A percentile compares a stretch with the other conserved stretches of the same genome.
These are phyloP conservation scores for Leucosporidium scottii DNA, from an alignment of 768 basidiomycete species.

Conservation along the genomic window DNA sequence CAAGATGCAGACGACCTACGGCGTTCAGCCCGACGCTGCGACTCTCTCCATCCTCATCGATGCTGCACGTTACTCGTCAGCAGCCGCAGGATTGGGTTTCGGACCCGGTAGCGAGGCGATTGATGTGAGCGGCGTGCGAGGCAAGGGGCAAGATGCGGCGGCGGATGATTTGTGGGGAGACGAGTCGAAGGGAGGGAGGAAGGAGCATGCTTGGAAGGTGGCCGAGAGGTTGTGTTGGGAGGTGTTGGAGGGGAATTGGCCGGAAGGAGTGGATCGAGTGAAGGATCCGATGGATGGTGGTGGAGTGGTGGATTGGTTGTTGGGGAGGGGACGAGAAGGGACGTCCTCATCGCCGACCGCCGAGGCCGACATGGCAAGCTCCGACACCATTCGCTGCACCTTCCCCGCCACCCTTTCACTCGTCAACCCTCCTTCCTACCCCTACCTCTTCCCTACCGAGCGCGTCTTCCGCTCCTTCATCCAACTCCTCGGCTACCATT, in stretches of 20 bases:
- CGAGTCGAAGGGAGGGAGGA: slow-evolving; percentile 8
- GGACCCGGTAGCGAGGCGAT: slow-evolving; percentile 10
- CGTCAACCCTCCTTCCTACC: background rate
- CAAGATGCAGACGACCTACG: background rate
- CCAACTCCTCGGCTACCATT: slow-evolving; percentile 28
- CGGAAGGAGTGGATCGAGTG: background rate
- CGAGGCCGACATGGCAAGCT: background rate
- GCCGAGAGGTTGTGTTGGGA: slow-evolving; percentile 20
- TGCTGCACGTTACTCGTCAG: slow-evolving; percentile 22
- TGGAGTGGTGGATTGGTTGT: background rate
- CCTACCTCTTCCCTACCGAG: slow-evolving; percentile 21
- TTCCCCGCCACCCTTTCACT: slow-evolving; percentile 24
- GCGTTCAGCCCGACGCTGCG: slow-evolving; percentile 17
- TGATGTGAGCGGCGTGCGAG: background rate
- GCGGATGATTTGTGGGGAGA: slow-evolving; percentile 21
- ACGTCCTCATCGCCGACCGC: background rate
- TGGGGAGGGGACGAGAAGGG: background rate
- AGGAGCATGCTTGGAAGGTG: background rate
- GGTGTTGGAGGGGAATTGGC: slow-evolving; percentile 21
- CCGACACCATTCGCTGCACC: background rate
- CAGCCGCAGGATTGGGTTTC: slow-evolving; percentile 5
- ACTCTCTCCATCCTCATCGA: slow-evolving; percentile 29
- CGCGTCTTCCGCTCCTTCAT: slow-evolving; percentile 27
- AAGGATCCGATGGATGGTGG: slow-evolving; percentile 9
- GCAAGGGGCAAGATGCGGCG: background rate